phyloP scores from a whole-genome alignment of 345 rosid species.

The Aquilaria sinensis region DNA sequence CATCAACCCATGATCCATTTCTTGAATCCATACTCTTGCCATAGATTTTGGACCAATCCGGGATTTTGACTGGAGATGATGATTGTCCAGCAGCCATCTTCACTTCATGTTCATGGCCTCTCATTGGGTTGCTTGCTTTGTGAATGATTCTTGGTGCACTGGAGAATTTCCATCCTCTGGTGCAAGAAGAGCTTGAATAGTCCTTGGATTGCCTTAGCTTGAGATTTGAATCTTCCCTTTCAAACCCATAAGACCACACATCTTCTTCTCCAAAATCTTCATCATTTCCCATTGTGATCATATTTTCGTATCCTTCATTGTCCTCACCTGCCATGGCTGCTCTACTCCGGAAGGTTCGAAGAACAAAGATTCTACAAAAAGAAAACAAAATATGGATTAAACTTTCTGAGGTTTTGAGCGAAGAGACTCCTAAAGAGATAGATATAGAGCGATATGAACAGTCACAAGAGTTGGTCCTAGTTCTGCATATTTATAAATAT shows the following conservation, averaged over 20 bases:
- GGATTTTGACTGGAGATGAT: conserved; percentile 79
- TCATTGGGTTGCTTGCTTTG: conserved; percentile 18
- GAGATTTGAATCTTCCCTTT: conserved; percentile 36
- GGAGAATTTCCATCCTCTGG: conserved; percentile 31
- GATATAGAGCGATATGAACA: conserved; percentile 3
- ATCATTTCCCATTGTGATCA: conserved; percentile 31
- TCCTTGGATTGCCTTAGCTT: conserved; percentile 31
- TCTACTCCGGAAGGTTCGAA: not conserved
- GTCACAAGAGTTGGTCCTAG: not conserved
- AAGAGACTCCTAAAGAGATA: not conserved
- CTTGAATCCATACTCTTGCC: conserved; percentile 30
- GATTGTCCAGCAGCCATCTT: conserved; percentile 33
- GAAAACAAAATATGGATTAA: not conserved
- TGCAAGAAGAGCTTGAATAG: conserved; percentile 24
- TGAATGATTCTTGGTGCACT: conserved; percentile 36
- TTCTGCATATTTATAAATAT: conserved; percentile 15
- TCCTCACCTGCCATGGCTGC: conserved; percentile 32
- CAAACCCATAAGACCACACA: conserved; percentile 46
- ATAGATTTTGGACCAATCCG: conserved; percentile 93
- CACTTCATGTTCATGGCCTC: conserved; percentile 17
- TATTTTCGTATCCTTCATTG: conserved; percentile 20
- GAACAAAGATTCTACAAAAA: not conserved
- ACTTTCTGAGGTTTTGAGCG: too few species aligned
- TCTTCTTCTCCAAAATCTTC: conserved; percentile 80
- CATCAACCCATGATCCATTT: conserved; percentile 18